A percentile compares a stretch with the other conserved stretches of the same genome.
Evolutionary conservation across 2,329 filamentous ascomycete genomes (phyloP).

Genomic region (Xylariales sp.): DNA sequence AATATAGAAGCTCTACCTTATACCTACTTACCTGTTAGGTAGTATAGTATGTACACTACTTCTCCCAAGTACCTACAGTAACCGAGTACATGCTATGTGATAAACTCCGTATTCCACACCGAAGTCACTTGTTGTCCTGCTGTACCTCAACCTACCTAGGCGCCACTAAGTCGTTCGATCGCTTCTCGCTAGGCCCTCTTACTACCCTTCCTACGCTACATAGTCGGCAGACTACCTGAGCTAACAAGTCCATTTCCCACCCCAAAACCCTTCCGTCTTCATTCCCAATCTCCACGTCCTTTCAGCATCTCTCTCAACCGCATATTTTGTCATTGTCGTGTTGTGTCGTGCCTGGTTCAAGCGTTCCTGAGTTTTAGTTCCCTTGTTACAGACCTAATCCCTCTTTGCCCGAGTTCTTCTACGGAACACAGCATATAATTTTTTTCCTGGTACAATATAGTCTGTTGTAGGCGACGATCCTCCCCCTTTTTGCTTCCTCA

Average conservation of each 20-base stretch:
- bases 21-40: background rate
- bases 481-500: conserved; percentile 32
- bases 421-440: conserved; percentile 33
- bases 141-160: conserved; percentile 19
- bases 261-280: conserved; percentile 34
- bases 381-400: conserved; percentile 28
- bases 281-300: conserved; percentile 35
- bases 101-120: too few species aligned
- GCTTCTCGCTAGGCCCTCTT: conserved; percentile 11
- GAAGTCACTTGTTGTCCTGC: background rate
- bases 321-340: conserved; percentile 28
- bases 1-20: too few species aligned
- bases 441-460: conserved; percentile 21
- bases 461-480: conserved; percentile 21
- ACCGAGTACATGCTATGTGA: too few species aligned
- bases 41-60: too few species aligned
- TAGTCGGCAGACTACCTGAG: background rate
- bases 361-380: conserved; percentile 29
- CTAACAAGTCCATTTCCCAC: conserved; percentile 28
- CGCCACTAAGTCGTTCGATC: conserved; percentile 31
- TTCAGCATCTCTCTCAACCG: conserved; percentile 35
- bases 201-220: too few species aligned
- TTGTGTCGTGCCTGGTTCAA: conserved; percentile 23
- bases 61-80: too few species aligned
- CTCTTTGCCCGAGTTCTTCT: conserved; percentile 24